Evolutionary conservation across 805 yeast species (phyloP).

Genomic region (Spencermartinsiella europaea): DNA sequence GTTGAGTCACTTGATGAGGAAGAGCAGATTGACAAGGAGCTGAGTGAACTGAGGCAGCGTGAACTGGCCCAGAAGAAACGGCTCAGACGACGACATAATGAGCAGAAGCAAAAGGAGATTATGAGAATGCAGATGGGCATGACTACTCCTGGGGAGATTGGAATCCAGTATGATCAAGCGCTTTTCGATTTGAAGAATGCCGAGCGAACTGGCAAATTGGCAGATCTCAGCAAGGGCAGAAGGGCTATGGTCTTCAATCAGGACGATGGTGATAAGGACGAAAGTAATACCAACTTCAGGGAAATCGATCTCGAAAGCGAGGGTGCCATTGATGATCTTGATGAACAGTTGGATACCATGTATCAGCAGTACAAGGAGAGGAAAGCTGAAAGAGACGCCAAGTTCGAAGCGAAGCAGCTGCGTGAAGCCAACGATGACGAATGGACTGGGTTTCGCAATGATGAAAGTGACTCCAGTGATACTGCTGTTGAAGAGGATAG

Average conservation of each 20-base stretch:
- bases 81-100: constrained; percentile 78
- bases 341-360: constrained; percentile 78
- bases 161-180: constrained; percentile 70
- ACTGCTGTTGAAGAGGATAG: constrained; percentile 20
- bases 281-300: constrained; percentile 21
- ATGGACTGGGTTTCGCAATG: constrained; percentile 32
- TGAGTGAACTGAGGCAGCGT: constrained; percentile 64
- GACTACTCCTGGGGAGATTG: constrained; percentile 88
- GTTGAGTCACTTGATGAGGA: constrained; percentile 78
- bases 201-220: constrained; percentile 77
- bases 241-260: constrained; percentile 37
- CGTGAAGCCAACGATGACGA: constrained; percentile 34
- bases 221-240: constrained; percentile 71
- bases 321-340: constrained; percentile 52
- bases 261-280: constrained; percentile 27
- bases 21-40: constrained; percentile 80
- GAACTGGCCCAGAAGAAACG: constrained; percentile 67
- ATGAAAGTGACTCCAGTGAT: constrained; percentile 24
- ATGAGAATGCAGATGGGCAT: constrained; percentile 92
- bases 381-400: constrained; percentile 40
- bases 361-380: constrained; percentile 58
- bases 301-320: constrained; percentile 28
- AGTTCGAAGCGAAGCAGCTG: constrained; percentile 46
- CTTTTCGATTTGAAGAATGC: constrained; percentile 82
- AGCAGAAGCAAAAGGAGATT: constrained; percentile 79